Evolutionary conservation across 2,329 filamentous ascomycete genomes (phyloP).

Genomic region (Dactylellina sp.): DNA sequence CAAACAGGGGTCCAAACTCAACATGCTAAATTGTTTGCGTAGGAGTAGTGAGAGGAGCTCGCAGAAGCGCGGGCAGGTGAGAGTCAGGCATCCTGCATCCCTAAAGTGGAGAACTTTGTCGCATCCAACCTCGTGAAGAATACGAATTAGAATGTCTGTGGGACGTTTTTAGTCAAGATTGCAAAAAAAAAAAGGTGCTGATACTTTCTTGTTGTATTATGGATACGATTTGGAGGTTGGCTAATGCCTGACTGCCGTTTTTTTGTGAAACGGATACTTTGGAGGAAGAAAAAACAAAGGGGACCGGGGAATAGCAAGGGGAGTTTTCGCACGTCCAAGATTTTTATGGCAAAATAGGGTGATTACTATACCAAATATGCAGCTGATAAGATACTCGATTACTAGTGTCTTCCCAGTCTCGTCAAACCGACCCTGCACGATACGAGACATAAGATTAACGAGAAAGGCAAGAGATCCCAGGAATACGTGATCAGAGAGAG

Average conservation of each 20-base stretch:
- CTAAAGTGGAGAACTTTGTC: background rate
- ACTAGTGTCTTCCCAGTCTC: background rate
- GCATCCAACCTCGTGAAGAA: background rate
- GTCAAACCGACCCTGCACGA: constrained; percentile 5
- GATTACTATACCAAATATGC: constrained; percentile 19
- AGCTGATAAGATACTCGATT: background rate
- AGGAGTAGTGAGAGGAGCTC: constrained; percentile 11
- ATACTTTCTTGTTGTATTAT: no score
- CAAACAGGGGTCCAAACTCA: background rate
- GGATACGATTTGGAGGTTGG: no score
- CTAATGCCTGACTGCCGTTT: no score
- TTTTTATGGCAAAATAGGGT: background rate
- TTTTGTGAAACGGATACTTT: no score
- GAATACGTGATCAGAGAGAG: no score
- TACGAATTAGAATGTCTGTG: constrained; percentile 6
- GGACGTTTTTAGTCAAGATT: background rate
- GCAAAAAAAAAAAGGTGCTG: background rate
- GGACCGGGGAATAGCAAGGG: no score
- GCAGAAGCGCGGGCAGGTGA: constrained; percentile 9
- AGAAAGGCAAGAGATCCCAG: constrained; percentile 4
- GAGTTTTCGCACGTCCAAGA: background rate
- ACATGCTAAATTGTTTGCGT: background rate
- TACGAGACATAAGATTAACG: constrained; percentile 22
- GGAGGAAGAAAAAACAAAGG: no score
- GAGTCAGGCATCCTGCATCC: background rate